These are phyloP conservation scores for Anastatica hierochuntica DNA, from an alignment of 345 rosid species.

Conservation along the genomic window DNA sequence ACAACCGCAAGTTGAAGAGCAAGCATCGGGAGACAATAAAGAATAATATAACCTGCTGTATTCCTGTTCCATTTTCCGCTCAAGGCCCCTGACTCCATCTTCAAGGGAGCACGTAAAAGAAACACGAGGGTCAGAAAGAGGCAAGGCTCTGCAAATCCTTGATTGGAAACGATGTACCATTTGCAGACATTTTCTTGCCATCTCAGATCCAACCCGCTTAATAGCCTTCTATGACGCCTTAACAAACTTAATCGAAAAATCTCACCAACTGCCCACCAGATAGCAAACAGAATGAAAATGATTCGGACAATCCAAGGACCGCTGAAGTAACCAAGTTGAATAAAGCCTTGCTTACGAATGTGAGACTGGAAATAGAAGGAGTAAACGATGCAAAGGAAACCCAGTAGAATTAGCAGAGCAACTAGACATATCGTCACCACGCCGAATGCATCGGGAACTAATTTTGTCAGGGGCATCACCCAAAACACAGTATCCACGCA, in stretches of 20 bases:
- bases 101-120: constrained; percentile 86
- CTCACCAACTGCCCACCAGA: constrained; percentile 96
- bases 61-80: constrained; percentile 69
- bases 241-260: constrained; percentile 61
- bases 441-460: constrained; percentile 96
- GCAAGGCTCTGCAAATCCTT: constrained; percentile 98
- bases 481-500: constrained; percentile 92
- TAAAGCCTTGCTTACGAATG: constrained; percentile 44
- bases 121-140: constrained; percentile 73
- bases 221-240: constrained; percentile 42
- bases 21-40: constrained; percentile 71
- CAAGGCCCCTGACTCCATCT: constrained; percentile 61
- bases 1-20: constrained; percentile 70
- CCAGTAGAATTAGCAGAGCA: constrained; percentile 54
- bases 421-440: constrained; percentile 89
- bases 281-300: constrained; percentile 43
- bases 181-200: constrained; percentile 94
- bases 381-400: constrained; percentile 75
- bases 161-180: constrained; percentile 72
- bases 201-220: constrained; percentile 47
- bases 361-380: constrained; percentile 68
- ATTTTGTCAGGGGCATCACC: constrained; percentile 99
- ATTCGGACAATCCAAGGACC: constrained; percentile 94
- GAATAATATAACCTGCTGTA: constrained; percentile 52
- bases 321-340: constrained; percentile 61